These are phyloP conservation scores for Brassica rapa DNA, from an alignment of 345 rosid genomes.

Conservation along the genomic window DNA sequence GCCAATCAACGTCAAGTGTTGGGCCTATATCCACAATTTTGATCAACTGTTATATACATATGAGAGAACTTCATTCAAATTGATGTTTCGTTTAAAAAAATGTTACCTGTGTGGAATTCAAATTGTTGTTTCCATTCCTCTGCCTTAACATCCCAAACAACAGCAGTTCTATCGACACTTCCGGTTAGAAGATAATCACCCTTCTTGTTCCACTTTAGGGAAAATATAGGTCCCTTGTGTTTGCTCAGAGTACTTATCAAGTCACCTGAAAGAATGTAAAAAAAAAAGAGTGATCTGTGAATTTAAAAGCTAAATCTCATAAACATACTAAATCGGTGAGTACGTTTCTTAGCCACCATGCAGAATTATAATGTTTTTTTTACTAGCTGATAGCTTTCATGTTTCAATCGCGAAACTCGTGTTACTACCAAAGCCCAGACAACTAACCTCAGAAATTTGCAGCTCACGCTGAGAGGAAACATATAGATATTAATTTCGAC, in stretches of 20 bases:
- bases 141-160: slow-evolving; percentile 97
- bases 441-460: not conserved
- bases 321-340: not conserved
- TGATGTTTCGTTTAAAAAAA: not conserved
- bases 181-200: slow-evolving; percentile 99
- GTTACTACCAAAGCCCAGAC: not conserved
- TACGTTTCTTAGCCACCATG: not conserved
- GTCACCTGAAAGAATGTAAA: slow-evolving; percentile 58
- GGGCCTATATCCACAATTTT: slow-evolving; percentile 58
- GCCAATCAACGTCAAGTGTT: slow-evolving; percentile 99
- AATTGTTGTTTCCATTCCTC: slow-evolving; percentile 96
- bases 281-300: not conserved
- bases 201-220: slow-evolving; percentile 99
- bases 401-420: not conserved
- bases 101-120: slow-evolving; percentile 85
- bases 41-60: slow-evolving; percentile 3
- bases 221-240: slow-evolving; percentile 95
- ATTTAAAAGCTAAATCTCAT: slow-evolving; percentile 4
- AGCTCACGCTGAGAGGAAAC: not conserved
- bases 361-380: not conserved
- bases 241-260: slow-evolving; percentile 79
- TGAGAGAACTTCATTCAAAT: not conserved
- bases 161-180: slow-evolving; percentile 93
- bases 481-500: not conserved
- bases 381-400: slow-evolving; percentile 7